Conservation (phyloP, 2,329 filamentous ascomycete species). For the Botrytis galanthina region DNA sequence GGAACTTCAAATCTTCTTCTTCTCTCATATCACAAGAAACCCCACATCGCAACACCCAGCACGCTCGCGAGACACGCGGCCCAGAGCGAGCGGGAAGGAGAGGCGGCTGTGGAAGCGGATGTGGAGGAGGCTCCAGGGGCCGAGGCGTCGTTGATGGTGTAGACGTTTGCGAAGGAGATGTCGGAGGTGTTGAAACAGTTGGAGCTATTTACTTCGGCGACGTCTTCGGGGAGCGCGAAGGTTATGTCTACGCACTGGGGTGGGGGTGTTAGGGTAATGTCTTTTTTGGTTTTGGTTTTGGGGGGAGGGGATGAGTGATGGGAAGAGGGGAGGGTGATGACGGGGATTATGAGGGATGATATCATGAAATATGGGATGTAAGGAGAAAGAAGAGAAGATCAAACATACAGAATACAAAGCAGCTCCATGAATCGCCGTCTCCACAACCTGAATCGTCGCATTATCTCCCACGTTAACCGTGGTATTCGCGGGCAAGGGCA, state of each 20-base stretch:
- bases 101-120: not conserved
- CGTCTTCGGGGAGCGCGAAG: slow-evolving; percentile 77
- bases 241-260: slow-evolving; percentile 91
- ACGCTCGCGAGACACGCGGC: not conserved
- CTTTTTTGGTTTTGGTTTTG: not conserved
- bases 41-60: not conserved
- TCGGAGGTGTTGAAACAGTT: slow-evolving; percentile 79
- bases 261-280: slow-evolving; percentile 5
- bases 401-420: slow-evolving; percentile 55
- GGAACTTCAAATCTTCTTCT: no score
- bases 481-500: slow-evolving; percentile 73
- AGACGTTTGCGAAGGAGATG: slow-evolving; percentile 50
- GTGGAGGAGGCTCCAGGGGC: slow-evolving; percentile 13
- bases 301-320: not conserved
- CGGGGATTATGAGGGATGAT: not conserved
- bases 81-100: not conserved
- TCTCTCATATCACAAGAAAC: not conserved
- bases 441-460: slow-evolving; percentile 86
- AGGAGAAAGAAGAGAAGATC: not conserved
- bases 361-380: not conserved
- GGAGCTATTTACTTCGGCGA: slow-evolving; percentile 70
- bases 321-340: not conserved
- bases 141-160: slow-evolving; percentile 53
- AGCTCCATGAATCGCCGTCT: slow-evolving; percentile 79
- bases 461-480: slow-evolving; percentile 77